Evolutionary conservation across 768 basidiomycete genomes (phyloP), one percentile per base, ranked within the genome.

Genomic region (Lactarius evosmus): DNA sequence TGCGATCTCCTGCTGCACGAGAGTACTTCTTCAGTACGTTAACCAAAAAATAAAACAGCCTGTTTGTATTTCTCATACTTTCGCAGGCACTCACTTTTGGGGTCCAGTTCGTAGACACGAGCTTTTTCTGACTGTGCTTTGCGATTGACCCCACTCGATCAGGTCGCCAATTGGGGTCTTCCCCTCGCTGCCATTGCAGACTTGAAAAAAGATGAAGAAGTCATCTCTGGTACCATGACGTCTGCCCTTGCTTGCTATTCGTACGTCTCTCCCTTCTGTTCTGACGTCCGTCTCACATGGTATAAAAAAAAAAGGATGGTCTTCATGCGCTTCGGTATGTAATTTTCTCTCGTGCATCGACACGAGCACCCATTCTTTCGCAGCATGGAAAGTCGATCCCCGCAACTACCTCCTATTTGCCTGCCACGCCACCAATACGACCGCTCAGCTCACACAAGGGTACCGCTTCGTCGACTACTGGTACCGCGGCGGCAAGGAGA

Each of bases 91-190:
- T 67, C 95, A 97, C 76, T 97, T 97, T 80, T 97, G 95, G 95
- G 95, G 95, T 69, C 95, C 95, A 65, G 95, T 96, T 66, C 74
- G 91, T 86, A n/a, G 3, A 17, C 27, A n/a, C 70, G 49, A 34
- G 64, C 62, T 62, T 8, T 11, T 30, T 27, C 16, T 17, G 17
- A 40, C 56, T 7, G 38, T 36, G 32, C 17, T 46, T 41, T 40
- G 52, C 49, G 38, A 53, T 46, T 61, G 32, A 56, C 64, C 44
- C 30, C 56, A 22, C n/a, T 38, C 33, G 29, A 63, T 41, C 71
- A 96, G 95, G 88, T 95, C 66, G 96, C 96, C 66, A 99, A 99
- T 80, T 99, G 96, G 92, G 96, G 96, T 71, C 84, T 99, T 19
- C 96, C 96, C 63, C 77, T 98, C 41, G 96, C 96, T 71, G 96